These are phyloP conservation scores for Trichoderma simmonsii DNA, from an alignment of 2,329 filamentous ascomycete genomes.

Conservation along the genomic window DNA sequence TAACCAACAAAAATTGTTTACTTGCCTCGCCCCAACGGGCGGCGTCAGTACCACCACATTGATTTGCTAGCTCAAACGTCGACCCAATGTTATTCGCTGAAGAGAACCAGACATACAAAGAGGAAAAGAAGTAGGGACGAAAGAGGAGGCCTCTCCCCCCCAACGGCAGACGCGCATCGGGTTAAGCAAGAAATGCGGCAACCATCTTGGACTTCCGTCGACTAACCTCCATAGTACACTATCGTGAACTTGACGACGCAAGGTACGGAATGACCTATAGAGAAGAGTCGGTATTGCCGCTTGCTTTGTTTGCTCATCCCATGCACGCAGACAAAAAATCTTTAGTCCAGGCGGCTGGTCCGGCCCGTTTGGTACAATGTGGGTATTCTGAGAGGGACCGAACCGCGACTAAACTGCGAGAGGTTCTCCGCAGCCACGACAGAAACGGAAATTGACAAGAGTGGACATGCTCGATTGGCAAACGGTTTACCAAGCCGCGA, in stretches of 20 bases:
- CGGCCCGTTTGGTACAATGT: slow-evolving; percentile 16
- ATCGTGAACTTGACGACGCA: not conserved
- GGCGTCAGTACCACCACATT: not conserved
- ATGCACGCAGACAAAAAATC: not conserved
- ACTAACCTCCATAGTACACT: not conserved
- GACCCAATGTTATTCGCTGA: not conserved
- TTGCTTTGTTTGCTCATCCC: not conserved
- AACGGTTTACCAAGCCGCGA: not conserved
- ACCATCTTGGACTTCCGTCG: not conserved
- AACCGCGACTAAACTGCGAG: slow-evolving; percentile 6
- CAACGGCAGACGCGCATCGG: not conserved
- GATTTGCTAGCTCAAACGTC: not conserved
- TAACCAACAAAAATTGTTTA: not conserved
- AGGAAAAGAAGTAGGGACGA: not conserved
- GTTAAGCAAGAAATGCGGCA: not conserved
- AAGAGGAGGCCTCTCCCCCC: not conserved
- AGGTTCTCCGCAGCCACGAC: slow-evolving; percentile 14
- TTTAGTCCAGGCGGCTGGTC: slow-evolving; percentile 10
- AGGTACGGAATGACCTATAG: not conserved
- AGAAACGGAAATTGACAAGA: slow-evolving; percentile 12
- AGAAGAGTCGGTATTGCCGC: not conserved
- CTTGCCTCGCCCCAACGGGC: not conserved
- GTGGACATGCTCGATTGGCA: not conserved
- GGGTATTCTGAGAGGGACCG: slow-evolving; percentile 8
- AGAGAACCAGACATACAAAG: not conserved